Conservation (phyloP, 352 stramenopile genomes). For the Poterioochromonas sp. region DNA sequence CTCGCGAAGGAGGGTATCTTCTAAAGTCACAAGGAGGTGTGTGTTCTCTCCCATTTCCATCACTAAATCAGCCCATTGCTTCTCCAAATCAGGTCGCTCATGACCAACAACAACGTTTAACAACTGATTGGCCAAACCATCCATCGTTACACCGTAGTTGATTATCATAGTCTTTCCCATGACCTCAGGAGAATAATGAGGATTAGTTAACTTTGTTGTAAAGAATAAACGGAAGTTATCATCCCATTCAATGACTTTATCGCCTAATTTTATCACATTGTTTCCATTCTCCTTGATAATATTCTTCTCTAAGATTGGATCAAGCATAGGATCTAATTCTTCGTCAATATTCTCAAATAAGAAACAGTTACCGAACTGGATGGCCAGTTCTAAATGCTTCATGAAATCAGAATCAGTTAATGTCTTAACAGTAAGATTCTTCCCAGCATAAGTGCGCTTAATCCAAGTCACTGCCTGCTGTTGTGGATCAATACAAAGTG, state of each 20-base stretch:
- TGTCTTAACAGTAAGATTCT: conserved; percentile 79
- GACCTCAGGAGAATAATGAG: conserved; percentile 75
- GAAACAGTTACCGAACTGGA: conserved; percentile 78
- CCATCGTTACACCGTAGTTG: conserved; percentile 84
- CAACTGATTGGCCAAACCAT: conserved; percentile 75
- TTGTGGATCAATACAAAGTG: conserved; percentile 86
- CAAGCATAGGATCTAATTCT: conserved; percentile 70
- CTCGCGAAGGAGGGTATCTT: conserved; percentile 78
- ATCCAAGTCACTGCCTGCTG: conserved; percentile 91
- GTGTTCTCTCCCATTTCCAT: conserved; percentile 72
- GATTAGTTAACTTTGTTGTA: conserved; percentile 79
- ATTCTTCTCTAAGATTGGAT: conserved; percentile 74
- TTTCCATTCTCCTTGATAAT: conserved; percentile 78
- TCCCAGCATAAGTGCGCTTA: conserved; percentile 84
- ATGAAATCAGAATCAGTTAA: conserved; percentile 73
- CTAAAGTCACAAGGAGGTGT: conserved; percentile 72
- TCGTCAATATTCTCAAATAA: conserved; percentile 77
- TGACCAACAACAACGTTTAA: conserved; percentile 74
- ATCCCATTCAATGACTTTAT: conserved; percentile 81
- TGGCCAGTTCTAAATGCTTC: conserved; percentile 68
- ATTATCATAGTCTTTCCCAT: conserved; percentile 75
- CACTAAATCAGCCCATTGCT: conserved; percentile 79
- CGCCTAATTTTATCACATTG: conserved; percentile 74
- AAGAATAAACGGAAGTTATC: conserved; percentile 79
- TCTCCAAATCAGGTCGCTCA: conserved; percentile 71